Percentiles rank a stretch among this genome's conserved stretches.
These are phyloP conservation scores for Schizophyllum commune DNA, from an alignment of 1,284 basidiomycete genomes.

Conservation along the genomic window DNA sequence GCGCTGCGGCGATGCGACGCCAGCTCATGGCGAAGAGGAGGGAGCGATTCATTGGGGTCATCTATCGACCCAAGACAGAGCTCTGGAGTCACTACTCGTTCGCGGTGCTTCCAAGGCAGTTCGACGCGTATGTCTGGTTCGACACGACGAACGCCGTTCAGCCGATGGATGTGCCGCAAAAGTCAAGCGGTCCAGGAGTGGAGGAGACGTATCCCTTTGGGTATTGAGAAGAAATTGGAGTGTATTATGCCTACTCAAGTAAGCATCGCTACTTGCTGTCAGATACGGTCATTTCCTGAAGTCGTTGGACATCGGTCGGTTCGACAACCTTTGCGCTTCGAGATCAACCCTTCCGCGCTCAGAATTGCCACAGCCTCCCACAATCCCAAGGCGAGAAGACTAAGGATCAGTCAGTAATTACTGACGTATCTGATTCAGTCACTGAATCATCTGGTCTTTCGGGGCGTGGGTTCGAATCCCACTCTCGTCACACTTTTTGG, in stretches of 20 bases:
- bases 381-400: conserved; percentile 46
- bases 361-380: neutral
- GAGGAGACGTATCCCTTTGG: neutral
- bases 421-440: neutral
- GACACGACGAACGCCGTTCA: neutral
- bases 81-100: neutral
- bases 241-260: no score
- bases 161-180: neutral
- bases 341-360: no score
- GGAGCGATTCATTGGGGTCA: neutral
- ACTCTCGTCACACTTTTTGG: conserved; percentile 37
- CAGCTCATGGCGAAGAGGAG: neutral
- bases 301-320: no score
- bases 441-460: conserved; percentile 38
- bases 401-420: conserved; percentile 37
- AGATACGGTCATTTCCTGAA: no score
- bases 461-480: conserved; percentile 70
- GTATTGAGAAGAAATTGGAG: no score
- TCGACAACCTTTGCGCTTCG: no score
- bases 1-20: neutral
- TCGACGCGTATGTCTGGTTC: neutral
- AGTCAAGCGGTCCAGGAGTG: neutral
- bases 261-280: no score
- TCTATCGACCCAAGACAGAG: neutral
- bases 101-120: neutral